phyloP scores from a whole-genome alignment of 1,139 yeast species.

The Candida dubliniensis region DNA sequence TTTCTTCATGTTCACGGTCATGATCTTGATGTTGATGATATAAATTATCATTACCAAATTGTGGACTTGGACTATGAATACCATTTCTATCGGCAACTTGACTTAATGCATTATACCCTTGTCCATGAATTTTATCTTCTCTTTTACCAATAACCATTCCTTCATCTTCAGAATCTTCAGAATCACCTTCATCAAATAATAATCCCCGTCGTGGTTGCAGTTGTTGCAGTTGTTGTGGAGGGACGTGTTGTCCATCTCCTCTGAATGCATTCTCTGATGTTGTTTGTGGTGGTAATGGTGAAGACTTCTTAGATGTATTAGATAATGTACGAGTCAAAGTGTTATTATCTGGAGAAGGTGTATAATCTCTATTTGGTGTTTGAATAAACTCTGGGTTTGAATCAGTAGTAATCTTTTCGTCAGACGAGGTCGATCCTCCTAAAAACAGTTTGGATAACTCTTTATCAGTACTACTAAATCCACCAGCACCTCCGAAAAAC shows the following conservation, averaged over 20 bases:
- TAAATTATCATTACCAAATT: not conserved
- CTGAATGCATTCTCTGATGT: conserved; percentile 46
- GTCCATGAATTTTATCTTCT: conserved; percentile 6
- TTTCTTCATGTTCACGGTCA: conserved; percentile 4
- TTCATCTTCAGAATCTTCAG: conserved; percentile 32
- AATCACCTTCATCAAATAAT: conserved; percentile 32
- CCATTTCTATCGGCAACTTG: conserved; percentile 53
- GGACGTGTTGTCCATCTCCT: conserved; percentile 3
- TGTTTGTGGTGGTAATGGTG: conserved; percentile 49
- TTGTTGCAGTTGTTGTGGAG: conserved; percentile 3
- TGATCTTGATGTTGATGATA: not conserved
- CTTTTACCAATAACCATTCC: conserved; percentile 10
- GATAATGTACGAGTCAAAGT: conserved; percentile 19
- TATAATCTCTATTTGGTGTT: conserved; percentile 1
- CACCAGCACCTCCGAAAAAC: conserved; percentile 25
- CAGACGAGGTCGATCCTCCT: conserved; percentile 17
- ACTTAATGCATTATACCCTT: conserved; percentile 44
- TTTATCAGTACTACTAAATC: conserved; percentile 4
- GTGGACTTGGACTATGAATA: conserved; percentile 33
- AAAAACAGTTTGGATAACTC: conserved; percentile 30
- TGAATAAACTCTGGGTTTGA: conserved; percentile 1
- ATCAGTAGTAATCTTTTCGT: conserved; percentile 1
- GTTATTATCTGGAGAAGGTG: conserved; percentile 12
- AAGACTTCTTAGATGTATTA: conserved; percentile 34
- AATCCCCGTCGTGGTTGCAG: conserved; percentile 18